Evolutionary conservation across 805 yeast genomes (phyloP).

Genomic region (Wickerhamomyces sydowiorum): DNA sequence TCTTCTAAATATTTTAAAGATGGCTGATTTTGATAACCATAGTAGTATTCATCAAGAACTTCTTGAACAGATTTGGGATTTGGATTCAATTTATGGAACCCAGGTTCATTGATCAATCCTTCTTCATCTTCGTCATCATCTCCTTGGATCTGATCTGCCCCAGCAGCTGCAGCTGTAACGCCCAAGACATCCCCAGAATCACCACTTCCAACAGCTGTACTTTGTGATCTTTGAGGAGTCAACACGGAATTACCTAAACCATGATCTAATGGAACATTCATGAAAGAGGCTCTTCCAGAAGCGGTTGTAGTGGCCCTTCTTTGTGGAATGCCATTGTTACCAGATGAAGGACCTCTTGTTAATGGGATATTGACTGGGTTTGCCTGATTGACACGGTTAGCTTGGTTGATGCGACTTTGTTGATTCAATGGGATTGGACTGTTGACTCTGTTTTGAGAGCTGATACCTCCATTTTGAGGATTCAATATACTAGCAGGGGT

Average conservation of each 20-base stretch:
- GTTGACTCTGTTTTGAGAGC: slow-evolving; percentile 1
- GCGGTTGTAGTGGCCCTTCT: neutral
- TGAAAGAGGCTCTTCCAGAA: neutral
- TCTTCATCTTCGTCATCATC: slow-evolving; percentile 4
- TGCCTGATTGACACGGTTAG: neutral
- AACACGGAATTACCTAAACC: neutral
- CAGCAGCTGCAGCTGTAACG: neutral
- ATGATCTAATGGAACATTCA: slow-evolving; percentile 1
- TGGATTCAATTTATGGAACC: slow-evolving; percentile 18
- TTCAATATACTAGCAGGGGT: neutral
- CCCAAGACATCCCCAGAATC: neutral
- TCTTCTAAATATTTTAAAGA: slow-evolving; percentile 21
- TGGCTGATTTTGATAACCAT: slow-evolving; percentile 23
- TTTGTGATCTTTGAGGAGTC: neutral
- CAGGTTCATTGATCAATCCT: slow-evolving; percentile 1
- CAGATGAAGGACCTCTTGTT: neutral
- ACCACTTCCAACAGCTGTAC: neutral
- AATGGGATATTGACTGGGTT: neutral
- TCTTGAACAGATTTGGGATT: slow-evolving; percentile 22
- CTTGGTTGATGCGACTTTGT: neutral
- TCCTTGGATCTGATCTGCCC: neutral
- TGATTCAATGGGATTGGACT: slow-evolving; percentile 1
- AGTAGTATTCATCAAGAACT: slow-evolving; percentile 22
- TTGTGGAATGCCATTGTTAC: neutral
- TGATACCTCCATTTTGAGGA: neutral